Evolutionary conservation across 441 rosid genomes (phyloP), one percentile per base, ranked within the genome.

Genomic region (Erodium chrysanthum): DNA sequence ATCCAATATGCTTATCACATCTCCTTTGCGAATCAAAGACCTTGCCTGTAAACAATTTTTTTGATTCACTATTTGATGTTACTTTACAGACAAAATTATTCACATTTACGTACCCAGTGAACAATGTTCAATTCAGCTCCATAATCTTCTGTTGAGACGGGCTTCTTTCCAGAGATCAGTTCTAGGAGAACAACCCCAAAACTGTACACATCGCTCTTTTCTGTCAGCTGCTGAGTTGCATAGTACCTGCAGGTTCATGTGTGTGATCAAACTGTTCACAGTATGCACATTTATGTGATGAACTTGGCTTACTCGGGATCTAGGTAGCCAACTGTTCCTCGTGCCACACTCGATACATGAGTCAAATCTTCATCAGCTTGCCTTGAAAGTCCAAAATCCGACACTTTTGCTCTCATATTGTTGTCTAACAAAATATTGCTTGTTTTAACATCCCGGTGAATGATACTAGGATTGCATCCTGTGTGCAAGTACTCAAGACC

Each of bases 401-500:
- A 91, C 10, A 94, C 92, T 82, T 94, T 91, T n/a, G 96, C 97
- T 76, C 92, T 89, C 98, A 94, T 91, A 68, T 88, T 85, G 70
- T 82, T 77, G 82, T 94, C 97, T 15, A 94, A 73, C 44, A 94
- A 95, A 70, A 91, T 94, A 75, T 94, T 94, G 81, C 96, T 94
- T 27, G 97, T 84, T 78, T 94, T 94, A 12, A 91, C 96, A 74
- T 94, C 98, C 65, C 97, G 82, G 70, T 94, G 98, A 74, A 94
- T 91, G 76, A 94, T 94, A 67, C 93, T 79, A 1, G 98, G 98
- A 70, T 73, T 89, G 85, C 98, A 91, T 60, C 98, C 98, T 3
- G 88, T 82, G 73, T 91, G 98, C 80, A 94, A 80, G 86, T 94
- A 94, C 64, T 94, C 96, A 42, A 94, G 97, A 70, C 98, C 98